Base-by-base conservation (phyloP, 768 basidiomycete species). In the Sutorius australiensis region DNA sequence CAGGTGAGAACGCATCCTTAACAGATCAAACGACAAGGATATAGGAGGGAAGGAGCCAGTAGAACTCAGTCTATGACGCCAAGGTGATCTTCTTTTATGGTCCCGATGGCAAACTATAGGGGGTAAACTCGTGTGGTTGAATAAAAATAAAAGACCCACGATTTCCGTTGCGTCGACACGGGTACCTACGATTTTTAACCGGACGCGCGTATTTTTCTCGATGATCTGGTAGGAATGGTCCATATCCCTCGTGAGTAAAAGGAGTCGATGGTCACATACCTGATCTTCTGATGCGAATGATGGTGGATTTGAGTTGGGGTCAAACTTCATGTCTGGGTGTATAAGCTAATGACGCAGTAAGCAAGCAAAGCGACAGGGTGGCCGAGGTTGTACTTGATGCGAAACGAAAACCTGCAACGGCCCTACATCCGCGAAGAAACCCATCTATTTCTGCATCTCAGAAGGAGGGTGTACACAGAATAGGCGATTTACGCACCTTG, bases 151-250 rank as follows among this genome's bases (percentile, higher is more conserved):
- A 45, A 9, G 75, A 58, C 92, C 59, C 67, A 95, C 94, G 61
- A 99, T 97, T 72, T 98, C 95, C 21, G 94, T 98, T 32, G 95
- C 94, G 66, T 99, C 97, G 4, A 98, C 92, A 66, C 95, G 84
- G 21, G 94, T 97, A 31, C 97, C 97, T n/a, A 99, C 95, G 40
- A 99, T 92, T 73, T 98, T 95, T 70, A 98, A 79, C 36, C 97
- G 84, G 45, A 98, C 85, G 48, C 86, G 83, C 0, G 92, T 92
- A 59, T 93, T 92, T 71, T 94, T 95, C 69, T 95, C 91, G 56
- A 98, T 95, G 58, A 92, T 87, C 89, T 92, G 59, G 7, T 21
- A 11, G 31, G 5, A 42, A 31, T 2, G 17, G 14, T 17, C 43
- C 8, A 3, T 14, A 17, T 19, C 10, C 2, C 44, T 27, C 32